Evolutionary conservation across 352 stramenopile genomes (phyloP).

Genomic region (Pythium rishiriense): DNA sequence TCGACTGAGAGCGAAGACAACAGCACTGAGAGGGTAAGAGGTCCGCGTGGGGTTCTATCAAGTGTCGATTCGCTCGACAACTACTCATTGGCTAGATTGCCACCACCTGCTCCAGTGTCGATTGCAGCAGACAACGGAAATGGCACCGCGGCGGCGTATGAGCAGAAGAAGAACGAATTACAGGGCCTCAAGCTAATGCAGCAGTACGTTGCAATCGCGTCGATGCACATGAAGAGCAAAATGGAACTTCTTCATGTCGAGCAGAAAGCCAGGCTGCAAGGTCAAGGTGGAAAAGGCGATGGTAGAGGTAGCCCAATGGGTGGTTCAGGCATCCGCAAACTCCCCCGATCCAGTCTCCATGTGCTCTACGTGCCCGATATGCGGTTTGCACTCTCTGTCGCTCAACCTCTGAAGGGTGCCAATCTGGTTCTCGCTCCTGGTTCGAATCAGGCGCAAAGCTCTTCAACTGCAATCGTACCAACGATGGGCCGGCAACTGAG

Average conservation of each 20-base stretch:
- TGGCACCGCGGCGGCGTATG: constrained; percentile 36
- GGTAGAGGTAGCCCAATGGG: constrained; percentile 13
- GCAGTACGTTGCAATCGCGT: constrained; percentile 86
- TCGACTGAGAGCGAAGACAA: constrained; percentile 12
- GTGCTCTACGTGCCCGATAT: constrained; percentile 41
- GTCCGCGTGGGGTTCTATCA: constrained; percentile 46
- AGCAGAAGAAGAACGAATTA: constrained; percentile 76
- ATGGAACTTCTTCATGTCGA: constrained; percentile 83
- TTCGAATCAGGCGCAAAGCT: constrained; percentile 20
- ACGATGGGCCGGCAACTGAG: constrained; percentile 26
- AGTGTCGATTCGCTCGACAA: constrained; percentile 72
- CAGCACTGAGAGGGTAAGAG: constrained; percentile 10
- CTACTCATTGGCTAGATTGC: constrained; percentile 34
- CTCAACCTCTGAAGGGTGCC: constrained; percentile 25
- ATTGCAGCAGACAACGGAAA: constrained; percentile 11
- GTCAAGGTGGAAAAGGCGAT: constrained; percentile 24
- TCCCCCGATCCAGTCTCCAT: constrained; percentile 30
- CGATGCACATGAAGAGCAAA: constrained; percentile 89
- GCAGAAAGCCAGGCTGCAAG: constrained; percentile 71
- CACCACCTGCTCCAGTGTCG: constrained; percentile 12
- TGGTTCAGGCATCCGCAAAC: constrained; percentile 18
- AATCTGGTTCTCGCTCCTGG: constrained; percentile 18
- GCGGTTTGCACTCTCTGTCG: constrained; percentile 35
- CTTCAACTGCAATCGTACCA: constrained; percentile 30
- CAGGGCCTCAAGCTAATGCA: constrained; percentile 84